Base-by-base conservation (phyloP, 148 eudicot genomes). In the Gaultheria prostrata region DNA sequence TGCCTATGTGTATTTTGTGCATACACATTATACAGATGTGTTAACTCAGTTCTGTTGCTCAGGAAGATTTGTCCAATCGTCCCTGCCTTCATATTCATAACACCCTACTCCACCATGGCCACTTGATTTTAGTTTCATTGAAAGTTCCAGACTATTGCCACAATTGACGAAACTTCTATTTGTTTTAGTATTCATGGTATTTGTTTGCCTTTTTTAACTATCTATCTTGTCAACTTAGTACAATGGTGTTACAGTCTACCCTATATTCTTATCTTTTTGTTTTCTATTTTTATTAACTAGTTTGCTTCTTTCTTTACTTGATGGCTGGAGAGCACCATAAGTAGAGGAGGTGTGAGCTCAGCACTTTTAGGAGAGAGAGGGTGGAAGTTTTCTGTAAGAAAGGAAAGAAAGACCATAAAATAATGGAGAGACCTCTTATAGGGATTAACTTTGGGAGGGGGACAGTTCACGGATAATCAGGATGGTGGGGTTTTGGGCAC, bases 301-400 rank as follows among this genome's bases (percentile, higher is more conserved):
- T 78, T 53, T 6, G 33, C 14, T 14, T 78, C 46, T 17, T 54
- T 26, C 26, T 53, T 54, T 26, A 15, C 81, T 57, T 57, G 78
- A 67, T 67, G 72, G 72, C 35, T 28, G 72, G 35, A 65, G 71
- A 67, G 39, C 72, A 67, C 39, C 33, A 63, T 63, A 63, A 26
- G 15, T n/a, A 63, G 70, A 63, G 18, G 20, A 30, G 72, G 39
- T 67, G 39, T 28, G 18, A 67, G 71, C 72, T 28, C 0, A 18
- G 35, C 35, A 67, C 35, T 30, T 35, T 59, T 30, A 30, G 39
- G 72, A 30, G 72, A 67, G 72, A 67, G 35, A 67, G 39, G 17
- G 72, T 26, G 33, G 35, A 15, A 65, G 33, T 65, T 59, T 65
- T 65, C 33, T 65, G 71, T 26, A 65, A 67, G 72, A 5, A 13